Conservation (phyloP, 805 yeast genomes). For the Ogataea kodamae region DNA sequence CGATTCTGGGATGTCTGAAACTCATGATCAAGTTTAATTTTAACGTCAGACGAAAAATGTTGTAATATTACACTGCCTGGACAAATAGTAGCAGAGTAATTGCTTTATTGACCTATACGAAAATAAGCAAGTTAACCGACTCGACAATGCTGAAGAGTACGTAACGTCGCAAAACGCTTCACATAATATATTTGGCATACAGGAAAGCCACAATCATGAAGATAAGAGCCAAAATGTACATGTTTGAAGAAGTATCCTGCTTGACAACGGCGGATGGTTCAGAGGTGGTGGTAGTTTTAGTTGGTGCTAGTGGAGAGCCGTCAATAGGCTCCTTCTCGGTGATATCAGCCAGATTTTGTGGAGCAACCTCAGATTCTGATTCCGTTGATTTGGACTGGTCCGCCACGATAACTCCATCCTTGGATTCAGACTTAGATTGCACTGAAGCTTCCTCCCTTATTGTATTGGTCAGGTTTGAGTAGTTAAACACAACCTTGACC, state of each 20-base stretch:
- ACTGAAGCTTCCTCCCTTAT: constrained; percentile 31
- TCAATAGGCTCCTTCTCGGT: constrained; percentile 2
- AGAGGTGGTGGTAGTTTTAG: constrained; percentile 7
- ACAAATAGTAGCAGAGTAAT: constrained; percentile 4
- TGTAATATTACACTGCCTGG: constrained; percentile 9
- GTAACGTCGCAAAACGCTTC: constrained; percentile 4
- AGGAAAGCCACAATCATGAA: constrained; percentile 22
- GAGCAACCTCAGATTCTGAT: constrained; percentile 3
- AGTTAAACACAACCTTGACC: constrained; percentile 32
- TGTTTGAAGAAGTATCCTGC: constrained; percentile 9
- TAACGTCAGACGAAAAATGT: too few species aligned
- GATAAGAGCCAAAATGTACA: constrained; percentile 20
- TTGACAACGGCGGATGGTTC: constrained; percentile 4
- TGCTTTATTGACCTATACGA: too few species aligned
- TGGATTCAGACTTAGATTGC: constrained; percentile 18
- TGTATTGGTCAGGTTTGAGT: constrained; percentile 29
- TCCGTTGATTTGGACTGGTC: constrained; percentile 15
- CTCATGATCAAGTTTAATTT: constrained; percentile 14
- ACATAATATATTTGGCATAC: constrained; percentile 17
- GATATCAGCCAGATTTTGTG: constrained; percentile 1
- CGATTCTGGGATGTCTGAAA: constrained; percentile 20
- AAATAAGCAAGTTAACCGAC: constrained; percentile 6
- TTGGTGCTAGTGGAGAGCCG: constrained; percentile 10
- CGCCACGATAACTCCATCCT: constrained; percentile 14
- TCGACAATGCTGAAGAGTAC: too few species aligned